These are phyloP conservation scores for Tetrastigma voinierianum DNA, from an alignment of 164 flowering plant genomes.

Conservation along the genomic window DNA sequence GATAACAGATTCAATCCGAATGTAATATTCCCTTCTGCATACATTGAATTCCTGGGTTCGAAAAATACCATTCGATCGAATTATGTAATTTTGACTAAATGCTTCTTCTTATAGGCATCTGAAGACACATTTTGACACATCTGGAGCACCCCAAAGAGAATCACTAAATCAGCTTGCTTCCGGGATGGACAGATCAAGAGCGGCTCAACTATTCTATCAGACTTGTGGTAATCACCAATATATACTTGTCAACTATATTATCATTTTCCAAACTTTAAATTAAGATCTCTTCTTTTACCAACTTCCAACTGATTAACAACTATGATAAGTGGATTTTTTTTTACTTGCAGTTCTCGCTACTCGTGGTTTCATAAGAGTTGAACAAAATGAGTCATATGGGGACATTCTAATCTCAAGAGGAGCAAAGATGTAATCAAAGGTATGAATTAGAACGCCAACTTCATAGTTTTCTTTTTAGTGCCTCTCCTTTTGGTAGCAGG, in stretches of 20 bases:
- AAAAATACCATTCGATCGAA: neutral
- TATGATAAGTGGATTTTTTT: neutral
- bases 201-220: constrained; percentile 85
- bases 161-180: constrained; percentile 64
- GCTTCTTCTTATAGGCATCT: constrained; percentile 51
- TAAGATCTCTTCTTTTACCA: neutral
- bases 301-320: neutral
- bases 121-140: constrained; percentile 82
- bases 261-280: neutral
- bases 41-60: neutral
- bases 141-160: constrained; percentile 58
- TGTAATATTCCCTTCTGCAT: constrained; percentile 14
- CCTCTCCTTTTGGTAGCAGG: too few species aligned
- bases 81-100: neutral
- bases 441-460: neutral
- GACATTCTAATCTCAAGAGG: constrained; percentile 82
- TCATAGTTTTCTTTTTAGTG: neutral
- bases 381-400: constrained; percentile 65
- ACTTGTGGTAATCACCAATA: constrained; percentile 60
- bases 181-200: constrained; percentile 70
- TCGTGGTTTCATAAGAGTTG: constrained; percentile 45
- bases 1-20: constrained; percentile 55
- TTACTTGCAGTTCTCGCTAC: constrained; percentile 75
- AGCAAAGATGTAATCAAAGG: constrained; percentile 56
- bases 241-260: neutral